phyloP scores from a whole-genome alignment of 2,329 filamentous ascomycete species.

The Ustulina deusta region DNA sequence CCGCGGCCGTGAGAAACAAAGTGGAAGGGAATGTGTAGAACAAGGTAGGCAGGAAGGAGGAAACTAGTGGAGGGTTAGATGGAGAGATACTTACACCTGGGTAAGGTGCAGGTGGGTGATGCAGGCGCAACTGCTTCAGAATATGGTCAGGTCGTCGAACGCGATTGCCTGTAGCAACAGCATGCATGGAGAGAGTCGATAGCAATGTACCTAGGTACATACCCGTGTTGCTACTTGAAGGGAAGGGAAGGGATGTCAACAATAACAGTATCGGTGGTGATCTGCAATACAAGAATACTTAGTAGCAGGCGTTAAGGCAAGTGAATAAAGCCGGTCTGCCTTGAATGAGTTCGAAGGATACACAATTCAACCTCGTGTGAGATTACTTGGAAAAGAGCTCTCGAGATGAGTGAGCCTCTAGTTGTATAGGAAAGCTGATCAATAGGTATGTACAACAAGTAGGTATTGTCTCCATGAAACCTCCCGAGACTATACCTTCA shows the following conservation, averaged over 20 bases:
- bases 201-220: background rate
- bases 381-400: background rate
- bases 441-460: too few relatives aligned
- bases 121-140: conserved; percentile 11
- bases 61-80: background rate
- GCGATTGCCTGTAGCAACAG: background rate
- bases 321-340: background rate
- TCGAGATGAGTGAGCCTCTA: background rate
- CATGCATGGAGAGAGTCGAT: conserved; percentile 2
- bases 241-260: background rate
- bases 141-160: background rate
- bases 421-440: background rate
- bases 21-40: background rate
- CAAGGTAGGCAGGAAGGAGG: background rate
- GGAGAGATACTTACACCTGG: background rate
- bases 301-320: background rate
- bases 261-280: background rate
- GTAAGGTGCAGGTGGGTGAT: background rate
- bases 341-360: background rate
- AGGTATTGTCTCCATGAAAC: background rate
- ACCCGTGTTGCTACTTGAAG: background rate
- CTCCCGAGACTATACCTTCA: background rate
- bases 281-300: background rate
- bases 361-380: background rate
- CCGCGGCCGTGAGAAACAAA: background rate